Conservation (phyloP, 257 asterid genomes). For the Haberlea rhodopensis region DNA sequence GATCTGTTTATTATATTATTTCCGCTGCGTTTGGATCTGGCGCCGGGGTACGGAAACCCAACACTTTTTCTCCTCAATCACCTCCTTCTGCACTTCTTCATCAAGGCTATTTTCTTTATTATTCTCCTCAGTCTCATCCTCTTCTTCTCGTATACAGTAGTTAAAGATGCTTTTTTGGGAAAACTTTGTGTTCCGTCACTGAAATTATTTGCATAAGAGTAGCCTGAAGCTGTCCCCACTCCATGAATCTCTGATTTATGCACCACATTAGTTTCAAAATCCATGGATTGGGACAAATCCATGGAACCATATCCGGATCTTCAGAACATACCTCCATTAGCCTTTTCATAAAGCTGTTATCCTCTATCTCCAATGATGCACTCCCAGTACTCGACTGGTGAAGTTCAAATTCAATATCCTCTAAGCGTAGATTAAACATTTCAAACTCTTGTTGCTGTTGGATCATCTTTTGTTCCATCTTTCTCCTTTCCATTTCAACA, state of each 20-base stretch:
- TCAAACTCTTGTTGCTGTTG: slow-evolving; percentile 30
- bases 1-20: too few species aligned
- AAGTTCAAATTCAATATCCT: slow-evolving; percentile 67
- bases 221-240: slow-evolving; percentile 23
- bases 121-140: slow-evolving; percentile 49
- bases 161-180: slow-evolving; percentile 44
- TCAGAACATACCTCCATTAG: too few species aligned
- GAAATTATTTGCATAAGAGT: slow-evolving; percentile 32
- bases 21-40: too few species aligned
- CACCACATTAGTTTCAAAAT: too few species aligned
- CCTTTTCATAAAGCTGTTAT: too few species aligned
- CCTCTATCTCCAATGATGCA: slow-evolving; percentile 47
- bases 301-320: too few species aligned
- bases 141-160: too few species aligned
- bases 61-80: too few species aligned
- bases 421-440: slow-evolving; percentile 61
- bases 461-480: neutral
- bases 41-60: too few species aligned
- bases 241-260: slow-evolving; percentile 32
- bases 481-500: neutral
- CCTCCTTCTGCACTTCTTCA: too few species aligned
- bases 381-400: slow-evolving; percentile 45
- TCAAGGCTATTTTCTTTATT: slow-evolving; percentile 36
- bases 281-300: too few species aligned
- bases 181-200: slow-evolving; percentile 33